Base-by-base conservation (phyloP, 2,329 filamentous ascomycete genomes). In the Lithohypha guttulata region DNA sequence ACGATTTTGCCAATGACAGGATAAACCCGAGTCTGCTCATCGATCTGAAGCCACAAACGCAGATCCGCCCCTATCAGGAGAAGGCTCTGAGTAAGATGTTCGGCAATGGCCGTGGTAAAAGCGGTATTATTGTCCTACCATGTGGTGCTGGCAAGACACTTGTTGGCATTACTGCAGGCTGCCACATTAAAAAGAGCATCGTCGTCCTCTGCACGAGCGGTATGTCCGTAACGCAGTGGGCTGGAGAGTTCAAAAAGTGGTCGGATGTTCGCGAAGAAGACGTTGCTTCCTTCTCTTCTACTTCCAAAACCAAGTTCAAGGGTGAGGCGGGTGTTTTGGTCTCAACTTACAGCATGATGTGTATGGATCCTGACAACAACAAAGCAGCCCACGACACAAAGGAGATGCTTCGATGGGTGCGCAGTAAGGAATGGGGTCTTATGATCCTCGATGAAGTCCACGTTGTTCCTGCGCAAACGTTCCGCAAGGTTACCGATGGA, bases 71-170 rank as follows among this genome's bases (percentile, higher is more conserved):
- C 66, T 98, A 98, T 53, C 91, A 98, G 58, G 91, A 98, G 60
- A 93, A 95, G 64, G 93, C 86, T 49, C 68, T 98, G 7, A 93
- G 84, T 65, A 98, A 98, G 61, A 98, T 98, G 91, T 98, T 98
- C 58, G 89, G 91, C 56, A 98, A 98, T 56, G 89, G 89, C 34
- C 81, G 91, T 61, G 91, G 91, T 10, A 91, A 94, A 65, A 95
- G 86, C 60, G 91, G 91, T 42, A 93, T 98, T 50, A 98, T 98
- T 43, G 91, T 98, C 41, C 63, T 98, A 51, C 91, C 91, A 13
- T 98, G 91, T 58, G 91, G 91, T 51, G 91, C 91, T 13, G 91
- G 91, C 43, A 98, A 98, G 67, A 98, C 91, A 1, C 66, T 98
- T 27, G 91, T 98, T 11, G 91, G 91, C n/a, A 94, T 98, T 51